Evolutionary conservation across 768 basidiomycete species (phyloP).

Genomic region (Suillus tomentosus): DNA sequence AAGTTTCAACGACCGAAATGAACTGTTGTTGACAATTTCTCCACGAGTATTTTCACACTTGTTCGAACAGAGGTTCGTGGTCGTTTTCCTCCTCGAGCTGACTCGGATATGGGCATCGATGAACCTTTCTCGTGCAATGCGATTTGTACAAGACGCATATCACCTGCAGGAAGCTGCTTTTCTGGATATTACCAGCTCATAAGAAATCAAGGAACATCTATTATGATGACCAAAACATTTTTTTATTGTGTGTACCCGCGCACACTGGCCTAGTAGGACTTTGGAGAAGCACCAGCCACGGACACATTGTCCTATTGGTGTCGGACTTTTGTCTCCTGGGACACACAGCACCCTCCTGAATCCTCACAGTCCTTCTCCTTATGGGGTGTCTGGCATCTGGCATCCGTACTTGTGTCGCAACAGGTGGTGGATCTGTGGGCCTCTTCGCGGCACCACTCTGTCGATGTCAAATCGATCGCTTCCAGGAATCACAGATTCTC

Average conservation of each 20-base stretch:
- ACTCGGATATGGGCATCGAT: background rate
- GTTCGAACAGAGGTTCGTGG: background rate
- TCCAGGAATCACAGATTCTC: conserved; percentile 13
- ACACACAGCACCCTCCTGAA: background rate
- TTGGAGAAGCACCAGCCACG: background rate
- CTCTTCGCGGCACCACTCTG: conserved; percentile 10
- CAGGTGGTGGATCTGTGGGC: conserved; percentile 16
- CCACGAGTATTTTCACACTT: background rate
- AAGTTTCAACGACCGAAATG: conserved; percentile 9
- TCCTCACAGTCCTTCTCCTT: conserved; percentile 11
- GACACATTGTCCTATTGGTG: background rate
- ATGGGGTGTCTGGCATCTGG: conserved; percentile 7
- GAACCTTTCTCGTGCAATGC: background rate
- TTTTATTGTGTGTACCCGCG: background rate
- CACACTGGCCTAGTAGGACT: background rate
- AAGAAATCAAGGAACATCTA: background rate
- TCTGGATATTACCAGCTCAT: too few relatives aligned
- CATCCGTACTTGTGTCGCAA: conserved; percentile 6
- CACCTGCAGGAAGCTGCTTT: background rate
- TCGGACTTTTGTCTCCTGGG: background rate
- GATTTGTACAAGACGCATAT: background rate
- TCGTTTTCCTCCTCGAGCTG: background rate
- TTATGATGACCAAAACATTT: background rate
- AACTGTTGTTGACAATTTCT: conserved; percentile 1
- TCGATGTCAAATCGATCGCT: conserved; percentile 10